These are phyloP conservation scores for Lactarius hengduanensis DNA, from an alignment of 768 basidiomycete genomes.

Conservation along the genomic window DNA sequence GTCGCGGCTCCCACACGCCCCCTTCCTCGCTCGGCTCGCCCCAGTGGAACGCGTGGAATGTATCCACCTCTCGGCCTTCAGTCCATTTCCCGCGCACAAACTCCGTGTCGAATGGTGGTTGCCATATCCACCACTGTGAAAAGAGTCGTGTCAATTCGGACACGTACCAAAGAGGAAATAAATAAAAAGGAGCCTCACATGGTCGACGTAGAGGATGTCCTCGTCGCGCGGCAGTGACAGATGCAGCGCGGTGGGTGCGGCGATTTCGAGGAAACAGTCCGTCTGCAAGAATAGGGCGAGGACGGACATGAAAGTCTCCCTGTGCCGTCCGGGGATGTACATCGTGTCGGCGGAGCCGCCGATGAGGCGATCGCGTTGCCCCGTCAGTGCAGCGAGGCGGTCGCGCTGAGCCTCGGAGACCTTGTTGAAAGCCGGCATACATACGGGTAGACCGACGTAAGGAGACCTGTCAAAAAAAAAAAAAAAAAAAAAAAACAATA, in stretches of 20 bases:
- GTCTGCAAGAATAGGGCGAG: slow-evolving; percentile 48
- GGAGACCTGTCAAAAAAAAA: slow-evolving; percentile 37
- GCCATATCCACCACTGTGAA: slow-evolving; percentile 47
- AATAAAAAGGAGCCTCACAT: slow-evolving; percentile 35
- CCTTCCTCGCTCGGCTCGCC: slow-evolving; percentile 38
- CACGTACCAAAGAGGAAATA: not conserved
- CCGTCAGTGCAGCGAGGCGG: slow-evolving; percentile 38
- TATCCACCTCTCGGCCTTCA: slow-evolving; percentile 48
- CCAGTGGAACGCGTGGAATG: slow-evolving; percentile 54
- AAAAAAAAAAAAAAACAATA: not conserved
- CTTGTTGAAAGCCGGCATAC: slow-evolving; percentile 43
- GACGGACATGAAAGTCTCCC: slow-evolving; percentile 41
- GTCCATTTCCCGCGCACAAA: slow-evolving; percentile 49
- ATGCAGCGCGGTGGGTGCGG: slow-evolving; percentile 46
- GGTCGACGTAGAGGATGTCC: slow-evolving; percentile 47
- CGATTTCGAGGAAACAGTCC: slow-evolving; percentile 50
- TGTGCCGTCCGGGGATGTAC: slow-evolving; percentile 47
- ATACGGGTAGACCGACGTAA: slow-evolving; percentile 45
- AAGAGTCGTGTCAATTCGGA: not conserved
- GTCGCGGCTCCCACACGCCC: slow-evolving; percentile 39
- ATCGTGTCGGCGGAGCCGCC: slow-evolving; percentile 51
- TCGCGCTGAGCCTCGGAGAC: slow-evolving; percentile 40
- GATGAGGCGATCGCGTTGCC: slow-evolving; percentile 40
- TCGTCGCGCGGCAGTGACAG: slow-evolving; percentile 42
- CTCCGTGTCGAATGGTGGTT: slow-evolving; percentile 45